Evolutionary conservation across 2,329 filamentous ascomycete genomes (phyloP).

Genomic region (Leptodontidium sp.): DNA sequence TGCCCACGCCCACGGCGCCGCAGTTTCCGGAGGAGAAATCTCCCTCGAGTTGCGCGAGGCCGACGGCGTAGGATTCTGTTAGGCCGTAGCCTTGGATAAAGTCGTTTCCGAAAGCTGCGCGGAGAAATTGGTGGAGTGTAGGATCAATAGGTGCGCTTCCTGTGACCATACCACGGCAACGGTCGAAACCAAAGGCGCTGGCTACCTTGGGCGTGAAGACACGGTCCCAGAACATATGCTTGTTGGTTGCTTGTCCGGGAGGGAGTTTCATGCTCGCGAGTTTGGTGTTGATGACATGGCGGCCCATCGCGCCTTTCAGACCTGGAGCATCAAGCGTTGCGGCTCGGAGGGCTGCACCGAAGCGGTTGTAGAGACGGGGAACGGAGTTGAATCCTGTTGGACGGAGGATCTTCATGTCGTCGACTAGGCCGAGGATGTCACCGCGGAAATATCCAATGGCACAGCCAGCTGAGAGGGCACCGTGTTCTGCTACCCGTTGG

Average conservation of each 20-base stretch:
- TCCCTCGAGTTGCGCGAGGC: slow-evolving; percentile 70
- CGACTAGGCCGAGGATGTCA: slow-evolving; percentile 83
- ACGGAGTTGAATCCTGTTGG: slow-evolving; percentile 89
- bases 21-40: slow-evolving; percentile 85
- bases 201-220: slow-evolving; percentile 92
- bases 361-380: slow-evolving; percentile 89
- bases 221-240: slow-evolving; percentile 80
- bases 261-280: slow-evolving; percentile 78
- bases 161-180: slow-evolving; percentile 76
- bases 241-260: slow-evolving; percentile 78
- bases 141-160: slow-evolving; percentile 93
- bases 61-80: slow-evolving; percentile 89
- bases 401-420: slow-evolving; percentile 87
- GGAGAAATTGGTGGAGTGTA: slow-evolving; percentile 86
- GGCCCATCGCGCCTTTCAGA: slow-evolving; percentile 80
- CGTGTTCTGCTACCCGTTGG: slow-evolving; percentile 83
- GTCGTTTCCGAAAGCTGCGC: slow-evolving; percentile 79
- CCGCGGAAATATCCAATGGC: slow-evolving; percentile 94
- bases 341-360: slow-evolving; percentile 82
- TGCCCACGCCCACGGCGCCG: slow-evolving; percentile 71
- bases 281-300: slow-evolving; percentile 82
- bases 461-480: slow-evolving; percentile 73
- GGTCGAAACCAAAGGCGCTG: slow-evolving; percentile 82
- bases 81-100: slow-evolving; percentile 92
- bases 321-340: slow-evolving; percentile 82